Base-by-base conservation (phyloP, 1,284 basidiomycete genomes). In the Ganoderma resinaceum region DNA sequence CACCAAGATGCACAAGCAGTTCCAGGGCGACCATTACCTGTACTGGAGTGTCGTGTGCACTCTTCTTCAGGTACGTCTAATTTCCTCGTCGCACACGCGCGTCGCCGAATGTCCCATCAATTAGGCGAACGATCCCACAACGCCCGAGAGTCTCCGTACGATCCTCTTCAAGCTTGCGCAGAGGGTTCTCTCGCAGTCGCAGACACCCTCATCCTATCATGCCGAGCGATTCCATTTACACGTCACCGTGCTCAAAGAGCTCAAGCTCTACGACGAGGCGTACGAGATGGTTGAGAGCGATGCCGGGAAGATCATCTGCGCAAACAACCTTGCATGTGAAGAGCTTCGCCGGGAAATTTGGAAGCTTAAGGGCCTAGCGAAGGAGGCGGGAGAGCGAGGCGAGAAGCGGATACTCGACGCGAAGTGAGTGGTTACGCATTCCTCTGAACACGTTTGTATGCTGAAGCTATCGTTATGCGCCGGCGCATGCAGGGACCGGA, bases 21-120 rank as follows among this genome's bases (percentile, higher is more conserved):
- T 94, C 76, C 87, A 90, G 67, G 88, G 92, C 35, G 91, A 94
- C 65, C 85, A 90, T 59, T 95, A 93, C 78, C 80, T 95, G 53
- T 96, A 93, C 79, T 96, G 94, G 94, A 91, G 87, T 70, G 87
- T 94, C 35, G 90, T 94, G 74, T 87, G 91, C 70, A 89, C 92
- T 12, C 84, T 95, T 46, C 87, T 96, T n/a, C 93, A 93, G 85
- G 92, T 91, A 42, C 42, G 80, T 76, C 5, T 18, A 40, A 29
- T 62, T 42, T 35, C 35, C 61, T 7, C 26, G 18, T 40, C 40
- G 37, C 12, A 5, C 1, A 9, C 49, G 11, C 18, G 23, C 1
- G 31, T 62, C 52, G 5, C 38, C 31, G 26, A 8, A 43, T 35
- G 43, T 43, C 8, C 55, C 29, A 46, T 61, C 31, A 23, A n/a